Base-by-base conservation (phyloP, 164 flowering plant species). In the Cinnamomum chago region DNA sequence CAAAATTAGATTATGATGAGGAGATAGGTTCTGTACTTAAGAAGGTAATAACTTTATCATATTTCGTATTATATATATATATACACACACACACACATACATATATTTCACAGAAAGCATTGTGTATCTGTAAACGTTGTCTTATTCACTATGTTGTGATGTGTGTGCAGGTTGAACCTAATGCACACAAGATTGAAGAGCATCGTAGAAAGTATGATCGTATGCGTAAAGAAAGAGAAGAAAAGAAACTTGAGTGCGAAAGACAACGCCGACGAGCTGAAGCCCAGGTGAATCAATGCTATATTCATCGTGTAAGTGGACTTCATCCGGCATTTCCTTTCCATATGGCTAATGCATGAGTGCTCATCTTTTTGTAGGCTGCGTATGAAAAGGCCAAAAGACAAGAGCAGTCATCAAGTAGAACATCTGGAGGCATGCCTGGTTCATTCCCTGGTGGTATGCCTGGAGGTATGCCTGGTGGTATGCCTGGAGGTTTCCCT, bases 361-460 rank as follows among this genome's bases (percentile, higher is more conserved):
- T 15, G 60, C 2, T 15, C n/a, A 14, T 24, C 14, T 2, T 77
- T 13, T 40, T 70, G 14, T 73, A 95, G 99, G 99, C 99, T 87
- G 98, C 89, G 15, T 93, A 95, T 85, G 98, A 90, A 79, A 92
- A 86, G 82, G 96, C 99, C 24, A 95, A 93, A 86, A 90, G 83
- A 86, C 76, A 86, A 76, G 99, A 95, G 72, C 84, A 88, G 62
- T 86, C 97, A 80, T 89, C 97, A 4, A 87, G 91, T 55, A 81
- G 80, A 75, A 72, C 72, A 52, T 79, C 89, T 73, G 93, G 93
- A 23, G 91, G 89, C 51, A 83, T 87, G 87, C 92, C 97, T 33
- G 91, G 92, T 73, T 92, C 92, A 0, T 80, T 89, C 50, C 89
- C 91, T n/a, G 91, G 89, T 11, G 92, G 90, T 0, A 86, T 90